Evolutionary conservation across 2,329 filamentous ascomycete genomes (phyloP), one percentile per base, ranked within the genome.

Genomic region (Hypoxylon sp.): DNA sequence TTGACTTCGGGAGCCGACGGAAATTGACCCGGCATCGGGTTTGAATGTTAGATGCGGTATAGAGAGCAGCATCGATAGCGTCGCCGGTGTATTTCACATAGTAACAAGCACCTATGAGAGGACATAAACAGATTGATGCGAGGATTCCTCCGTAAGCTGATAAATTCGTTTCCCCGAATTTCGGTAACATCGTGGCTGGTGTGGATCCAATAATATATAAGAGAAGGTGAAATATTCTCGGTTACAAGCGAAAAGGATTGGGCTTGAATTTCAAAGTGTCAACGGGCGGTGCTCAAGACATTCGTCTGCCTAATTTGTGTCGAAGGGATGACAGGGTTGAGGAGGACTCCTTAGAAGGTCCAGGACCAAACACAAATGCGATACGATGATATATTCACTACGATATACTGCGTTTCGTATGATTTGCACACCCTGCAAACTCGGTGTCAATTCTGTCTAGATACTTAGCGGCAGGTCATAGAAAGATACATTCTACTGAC

Each of bases 1-100:
- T 65, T 14, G 67, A 70, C 14, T 65, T 67, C 0, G 57, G 65
- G 1, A 60, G 56, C 19, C 57, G 60, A 17, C 64, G 60, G 11
- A 56, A 61, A 25, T 34, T 64, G 48, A 62, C 34, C 3, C 64
- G 64, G 25, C 32, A 10, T 14, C 23, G 50, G 13, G 38, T 45
- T n/a, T 41, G 45, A 10, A 21, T 30, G 10, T 21, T 11, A 5
- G 3, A 7, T 19, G 43, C 55, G 1, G 25, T 19, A 10, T 32
- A 14, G 2, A 60, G 4, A 1, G 52, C 38, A 6, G 61, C 28
- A 9, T 17, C 32, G 17, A 52, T 43, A 2, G 45, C 43, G 5
- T 58, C 46, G 1, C 34, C 2, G 14, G 53, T 51, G 32, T 34
- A 57, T 19, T 57, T 57, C 2, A 53, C 2, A 21, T 53, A 56